Conservation (phyloP, 179 eudicot genomes). For the Vitellaria paradoxa region DNA sequence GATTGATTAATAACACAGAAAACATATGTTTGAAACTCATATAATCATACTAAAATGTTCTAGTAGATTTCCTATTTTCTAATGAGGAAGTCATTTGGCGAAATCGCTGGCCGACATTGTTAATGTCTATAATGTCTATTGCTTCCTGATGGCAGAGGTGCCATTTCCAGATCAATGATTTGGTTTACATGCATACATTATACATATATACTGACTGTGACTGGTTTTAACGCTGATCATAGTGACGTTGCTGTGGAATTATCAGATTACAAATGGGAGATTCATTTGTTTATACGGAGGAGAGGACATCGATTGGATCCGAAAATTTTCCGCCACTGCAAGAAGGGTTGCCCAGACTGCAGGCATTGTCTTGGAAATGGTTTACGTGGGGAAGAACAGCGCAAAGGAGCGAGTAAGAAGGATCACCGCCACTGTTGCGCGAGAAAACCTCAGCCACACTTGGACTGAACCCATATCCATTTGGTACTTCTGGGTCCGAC, state of each 20-base stretch:
- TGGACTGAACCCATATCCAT: conserved; percentile 45
- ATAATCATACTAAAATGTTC: no score
- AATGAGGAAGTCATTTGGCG: no score
- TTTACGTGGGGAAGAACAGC: conserved; percentile 70
- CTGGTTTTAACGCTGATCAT: neutral
- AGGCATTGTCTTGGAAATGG: conserved; percentile 53
- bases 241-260: neutral
- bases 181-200: no score
- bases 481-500: conserved; percentile 87
- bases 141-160: no score
- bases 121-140: no score
- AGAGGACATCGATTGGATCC: conserved; percentile 65
- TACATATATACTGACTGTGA: neutral
- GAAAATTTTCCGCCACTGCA: conserved; percentile 39
- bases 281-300: conserved; percentile 84
- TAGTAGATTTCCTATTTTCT: no score
- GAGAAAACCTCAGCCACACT: conserved; percentile 36
- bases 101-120: no score
- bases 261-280: conserved; percentile 47
- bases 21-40: no score
- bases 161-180: no score
- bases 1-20: no score
- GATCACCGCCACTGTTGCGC: conserved; percentile 27
- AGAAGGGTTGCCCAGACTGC: conserved; percentile 32
- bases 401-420: conserved; percentile 48